These are phyloP conservation scores for Beauveria varroae DNA, from an alignment of 2,329 filamentous ascomycete species.

Conservation along the genomic window DNA sequence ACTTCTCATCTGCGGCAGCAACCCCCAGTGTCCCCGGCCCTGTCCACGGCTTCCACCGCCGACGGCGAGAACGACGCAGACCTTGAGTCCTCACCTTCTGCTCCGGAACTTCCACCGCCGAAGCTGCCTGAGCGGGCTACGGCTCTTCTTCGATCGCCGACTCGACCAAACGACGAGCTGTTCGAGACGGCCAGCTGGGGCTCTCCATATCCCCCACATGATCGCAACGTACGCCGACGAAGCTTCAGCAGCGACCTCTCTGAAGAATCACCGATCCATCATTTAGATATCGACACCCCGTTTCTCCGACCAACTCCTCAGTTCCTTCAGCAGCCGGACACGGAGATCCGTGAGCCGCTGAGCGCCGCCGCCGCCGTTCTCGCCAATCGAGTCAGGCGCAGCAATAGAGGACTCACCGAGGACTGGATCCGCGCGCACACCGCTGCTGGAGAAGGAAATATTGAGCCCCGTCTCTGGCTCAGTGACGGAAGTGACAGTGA, in stretches of 20 bases:
- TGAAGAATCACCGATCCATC: slow-evolving; percentile 53
- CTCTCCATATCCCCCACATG: slow-evolving; percentile 73
- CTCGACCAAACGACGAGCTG: slow-evolving; percentile 27
- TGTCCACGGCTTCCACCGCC: slow-evolving; percentile 55
- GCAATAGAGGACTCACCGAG: slow-evolving; percentile 60
- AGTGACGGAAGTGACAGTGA: slow-evolving; percentile 68
- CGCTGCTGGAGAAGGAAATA: slow-evolving; percentile 58
- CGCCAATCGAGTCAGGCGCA: slow-evolving; percentile 53
- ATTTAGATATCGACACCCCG: slow-evolving; percentile 53
- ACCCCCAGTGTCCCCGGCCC: slow-evolving; percentile 47
- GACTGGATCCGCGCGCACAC: slow-evolving; percentile 83
- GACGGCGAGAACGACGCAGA: slow-evolving; percentile 43
- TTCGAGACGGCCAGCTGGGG: slow-evolving; percentile 80
- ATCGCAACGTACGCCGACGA: slow-evolving; percentile 40
- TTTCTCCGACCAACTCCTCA: slow-evolving; percentile 52
- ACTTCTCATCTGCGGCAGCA: slow-evolving; percentile 27
- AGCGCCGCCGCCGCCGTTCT: slow-evolving; percentile 56
- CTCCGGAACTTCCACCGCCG: slow-evolving; percentile 53
- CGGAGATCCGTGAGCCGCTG: slow-evolving; percentile 29
- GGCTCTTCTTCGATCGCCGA: slow-evolving; percentile 49
- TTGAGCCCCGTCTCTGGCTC: slow-evolving; percentile 72
- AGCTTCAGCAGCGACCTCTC: slow-evolving; percentile 53
- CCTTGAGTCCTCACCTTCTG: slow-evolving; percentile 47
- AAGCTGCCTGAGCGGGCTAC: slow-evolving; percentile 47
- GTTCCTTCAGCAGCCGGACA: slow-evolving; percentile 28